Conservation (phyloP, 2,329 filamentous ascomycete genomes). For the Pseudocercospora fijiensis region DNA sequence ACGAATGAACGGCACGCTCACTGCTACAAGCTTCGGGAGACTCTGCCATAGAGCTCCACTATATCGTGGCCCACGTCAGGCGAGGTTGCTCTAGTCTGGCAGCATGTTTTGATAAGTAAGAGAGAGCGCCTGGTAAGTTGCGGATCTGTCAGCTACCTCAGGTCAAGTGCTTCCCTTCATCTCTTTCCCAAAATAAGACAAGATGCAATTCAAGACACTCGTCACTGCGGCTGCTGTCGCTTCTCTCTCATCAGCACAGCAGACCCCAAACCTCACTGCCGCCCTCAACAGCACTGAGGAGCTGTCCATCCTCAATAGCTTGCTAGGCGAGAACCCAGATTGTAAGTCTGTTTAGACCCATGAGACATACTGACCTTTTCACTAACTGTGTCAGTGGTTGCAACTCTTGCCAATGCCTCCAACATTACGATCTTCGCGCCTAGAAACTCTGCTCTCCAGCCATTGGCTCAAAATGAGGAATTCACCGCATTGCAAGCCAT, state of each 20-base stretch:
- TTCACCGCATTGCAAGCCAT: constrained; percentile 40
- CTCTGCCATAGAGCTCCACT: constrained; percentile 14
- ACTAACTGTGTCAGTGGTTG: constrained; percentile 30
- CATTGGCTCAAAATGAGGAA: constrained; percentile 29
- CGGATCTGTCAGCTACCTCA: neutral
- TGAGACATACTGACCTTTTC: too few species aligned
- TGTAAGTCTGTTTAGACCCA: constrained; percentile 2
- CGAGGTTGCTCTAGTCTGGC: constrained; percentile 5
- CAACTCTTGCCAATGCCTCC: constrained; percentile 34
- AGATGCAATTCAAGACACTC: constrained; percentile 44
- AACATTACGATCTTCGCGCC: constrained; percentile 62
- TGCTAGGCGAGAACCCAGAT: constrained; percentile 19
- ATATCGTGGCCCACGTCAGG: constrained; percentile 25
- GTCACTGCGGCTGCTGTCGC: constrained; percentile 40
- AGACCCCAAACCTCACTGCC: constrained; percentile 39
- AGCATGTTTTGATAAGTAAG: constrained; percentile 11
- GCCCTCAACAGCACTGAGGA: constrained; percentile 36
- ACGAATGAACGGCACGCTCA: constrained; percentile 12
- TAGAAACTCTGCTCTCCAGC: constrained; percentile 51
- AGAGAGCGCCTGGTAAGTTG: neutral
- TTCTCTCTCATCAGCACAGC: constrained; percentile 38
- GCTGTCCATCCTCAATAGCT: constrained; percentile 20
- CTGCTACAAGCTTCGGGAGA: constrained; percentile 16
- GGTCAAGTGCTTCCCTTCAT: neutral
- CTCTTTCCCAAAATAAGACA: neutral